Base-by-base conservation (phyloP, 2,329 filamentous ascomycete genomes). In the Diaporthe citriasiana region DNA sequence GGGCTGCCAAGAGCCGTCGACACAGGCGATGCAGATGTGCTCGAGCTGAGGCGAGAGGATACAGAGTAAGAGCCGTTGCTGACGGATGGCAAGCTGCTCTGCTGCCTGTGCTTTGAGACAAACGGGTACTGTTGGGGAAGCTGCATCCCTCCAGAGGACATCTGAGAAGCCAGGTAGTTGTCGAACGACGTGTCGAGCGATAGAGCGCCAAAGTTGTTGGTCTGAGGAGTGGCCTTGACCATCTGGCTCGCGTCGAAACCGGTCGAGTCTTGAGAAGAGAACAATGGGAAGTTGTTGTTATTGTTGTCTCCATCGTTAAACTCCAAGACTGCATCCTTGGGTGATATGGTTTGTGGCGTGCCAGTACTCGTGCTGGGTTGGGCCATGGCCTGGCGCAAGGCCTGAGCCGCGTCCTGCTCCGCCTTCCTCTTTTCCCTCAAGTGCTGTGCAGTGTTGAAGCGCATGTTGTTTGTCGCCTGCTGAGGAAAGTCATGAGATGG, bases 281-380 rank as follows among this genome's bases (percentile, higher is more conserved):
- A 97, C 27, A 98, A 85, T 17, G 94, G 91, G 78, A 93, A 91
- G 74, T 91, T 91, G 6, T 91, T 91, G 6, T 89, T 84, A 63
- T 93, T 92, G 25, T 93, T 91, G 3, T 95, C 93, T 0, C 87
- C 83, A 51, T 97, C 94, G 75, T 93, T 90, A 81, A 95, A 98
- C 75, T 98, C 95, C 66, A 98, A 85, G 74, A 97, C 84, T 1
- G 95, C 94, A 79, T 98, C 96, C 84, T 97, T 97, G 33, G 96
- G 97, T 1, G 96, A 98, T 60, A 99, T 98, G 0, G 96, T 98
- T 83, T 94, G 94, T n/a, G 93, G 88, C 0, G 88, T 88, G 8
- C 87, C 82, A 0, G 86, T 84, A 59, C 88, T 82, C 38, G 84
- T 77, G 77, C 80, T 78, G 10, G 69, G 45, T 76, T 84, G 79